These are phyloP conservation scores for Fagopyrum homotropicum DNA, from an alignment of 148 eudicot species.

Conservation along the genomic window DNA sequence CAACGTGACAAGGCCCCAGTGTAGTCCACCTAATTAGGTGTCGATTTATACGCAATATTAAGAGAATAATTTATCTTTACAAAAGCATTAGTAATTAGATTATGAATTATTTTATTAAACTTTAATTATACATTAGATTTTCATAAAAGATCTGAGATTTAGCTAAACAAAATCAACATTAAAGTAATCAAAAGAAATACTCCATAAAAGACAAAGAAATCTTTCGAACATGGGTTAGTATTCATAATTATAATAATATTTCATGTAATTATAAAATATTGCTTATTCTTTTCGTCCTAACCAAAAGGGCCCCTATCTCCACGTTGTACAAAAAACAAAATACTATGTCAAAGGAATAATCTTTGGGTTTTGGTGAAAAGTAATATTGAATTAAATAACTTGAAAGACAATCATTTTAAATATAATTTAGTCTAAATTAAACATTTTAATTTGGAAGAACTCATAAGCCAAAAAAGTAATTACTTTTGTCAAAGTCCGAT, in stretches of 20 bases:
- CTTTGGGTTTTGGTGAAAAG: not conserved
- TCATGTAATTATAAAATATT: not conserved
- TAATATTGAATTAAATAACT: not conserved
- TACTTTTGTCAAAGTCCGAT: no score
- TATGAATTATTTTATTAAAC: not conserved
- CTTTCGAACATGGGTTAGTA: not conserved
- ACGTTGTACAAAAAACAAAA: constrained; percentile 1
- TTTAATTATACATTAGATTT: not conserved
- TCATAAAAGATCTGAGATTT: constrained; percentile 7
- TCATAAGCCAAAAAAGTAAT: no score
- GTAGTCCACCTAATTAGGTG: no score
- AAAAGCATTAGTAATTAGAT: not conserved
- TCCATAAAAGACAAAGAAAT: not conserved
- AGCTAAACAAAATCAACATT: not conserved
- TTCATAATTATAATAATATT: not conserved
- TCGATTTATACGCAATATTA: no score
- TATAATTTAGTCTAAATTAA: not conserved
- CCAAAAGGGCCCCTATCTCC: constrained; percentile 1
- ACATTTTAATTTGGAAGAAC: not conserved
- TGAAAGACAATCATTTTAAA: not conserved
- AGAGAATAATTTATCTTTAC: not conserved
- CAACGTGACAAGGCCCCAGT: no score
- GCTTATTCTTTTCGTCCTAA: not conserved
- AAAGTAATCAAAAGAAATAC: not conserved
- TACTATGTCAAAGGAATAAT: not conserved